Evolutionary conservation across 2,329 filamentous ascomycete species (phyloP), one percentile per base, ranked within the genome.

Genomic region (Alternaria sp.): DNA sequence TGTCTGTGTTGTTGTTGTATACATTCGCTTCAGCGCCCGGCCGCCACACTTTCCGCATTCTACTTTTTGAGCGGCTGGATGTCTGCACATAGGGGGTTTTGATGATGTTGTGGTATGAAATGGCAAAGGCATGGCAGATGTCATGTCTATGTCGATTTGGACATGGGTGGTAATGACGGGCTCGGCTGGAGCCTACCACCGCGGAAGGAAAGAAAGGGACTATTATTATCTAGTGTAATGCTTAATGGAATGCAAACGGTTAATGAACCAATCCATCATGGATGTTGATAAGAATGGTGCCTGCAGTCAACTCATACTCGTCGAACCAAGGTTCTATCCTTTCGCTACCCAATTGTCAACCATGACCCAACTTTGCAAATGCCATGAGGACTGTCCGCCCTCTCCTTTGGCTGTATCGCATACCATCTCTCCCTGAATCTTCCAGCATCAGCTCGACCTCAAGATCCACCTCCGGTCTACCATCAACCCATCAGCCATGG

Each of bases 151-250:
- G 25, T 20, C 18, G 25, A 5, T 5, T n/a, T 44, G 53, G 58
- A 28, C 33, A 55, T 49, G 20, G 26, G 58, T 55, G 37, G 45
- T 15, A 60, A 63, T 47, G 61, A 46, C 20, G 55, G 58, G 55
- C 56, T 44, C 18, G 43, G n/a, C 20, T 8, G 41, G 21, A 21
- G 45, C 57, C 33, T 54, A n/a, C 57, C 20, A 45, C 57, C 49
- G 21, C 10, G 4, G 55, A 51, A 37, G 4, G 55, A 51, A 37
- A 47, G 28, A 51, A 37, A 47, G 28, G 28, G 68, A 72, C 70
- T 65, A 70, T 70, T 72, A 71, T 71, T 75, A 73, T 41, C 60
- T 71, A 65, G 59, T 58, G 47, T 77, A 77, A 77, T 77, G 73
- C 75, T 75, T 77, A 77, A 77, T 77, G 71, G 68, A 63, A 60